phyloP scores from a whole-genome alignment of 1,139 yeast species.

The Meyerozyma athensensis region DNA sequence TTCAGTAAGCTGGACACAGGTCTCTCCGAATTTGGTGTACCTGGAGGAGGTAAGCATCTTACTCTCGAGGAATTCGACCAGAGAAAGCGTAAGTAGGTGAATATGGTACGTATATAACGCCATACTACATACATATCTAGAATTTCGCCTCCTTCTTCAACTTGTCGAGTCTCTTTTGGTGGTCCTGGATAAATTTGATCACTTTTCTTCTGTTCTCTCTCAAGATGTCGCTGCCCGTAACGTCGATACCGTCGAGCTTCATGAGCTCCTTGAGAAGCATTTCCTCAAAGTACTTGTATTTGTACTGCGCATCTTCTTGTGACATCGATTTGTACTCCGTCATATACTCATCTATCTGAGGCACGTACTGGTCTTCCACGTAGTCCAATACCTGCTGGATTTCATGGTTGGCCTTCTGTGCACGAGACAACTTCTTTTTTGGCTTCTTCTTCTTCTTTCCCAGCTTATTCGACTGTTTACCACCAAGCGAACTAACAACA shows the following conservation, averaged over 20 bases:
- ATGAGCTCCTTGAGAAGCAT: slow-evolving; percentile 61
- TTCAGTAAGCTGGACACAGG: slow-evolving; percentile 14
- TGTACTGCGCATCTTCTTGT: slow-evolving; percentile 41
- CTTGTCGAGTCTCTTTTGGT: slow-evolving; percentile 54
- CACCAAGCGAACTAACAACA: slow-evolving; percentile 11
- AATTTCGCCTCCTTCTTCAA: slow-evolving; percentile 36
- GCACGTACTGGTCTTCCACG: slow-evolving; percentile 41
- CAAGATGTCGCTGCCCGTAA: slow-evolving; percentile 43
- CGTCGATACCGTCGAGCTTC: slow-evolving; percentile 63
- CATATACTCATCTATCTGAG: slow-evolving; percentile 40
- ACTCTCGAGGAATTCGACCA: slow-evolving; percentile 14
- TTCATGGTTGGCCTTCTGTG: slow-evolving; percentile 40
- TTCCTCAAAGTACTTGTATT: slow-evolving; percentile 59
- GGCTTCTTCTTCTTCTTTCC: slow-evolving; percentile 19
- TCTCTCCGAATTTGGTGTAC: slow-evolving; percentile 25
- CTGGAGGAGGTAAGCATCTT: slow-evolving; percentile 16
- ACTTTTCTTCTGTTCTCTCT: slow-evolving; percentile 56
- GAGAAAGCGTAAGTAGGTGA: not conserved
- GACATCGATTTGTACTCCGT: slow-evolving; percentile 29
- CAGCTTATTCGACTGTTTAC: slow-evolving; percentile 9
- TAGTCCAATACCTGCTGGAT: slow-evolving; percentile 39
- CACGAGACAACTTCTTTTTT: slow-evolving; percentile 38
- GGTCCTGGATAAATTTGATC: slow-evolving; percentile 56
- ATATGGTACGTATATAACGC: too few relatives aligned
- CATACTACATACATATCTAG: slow-evolving; percentile 9